These are phyloP conservation scores for Nymphaea thermarum DNA, from an alignment of 164 flowering plant genomes.

Conservation along the genomic window DNA sequence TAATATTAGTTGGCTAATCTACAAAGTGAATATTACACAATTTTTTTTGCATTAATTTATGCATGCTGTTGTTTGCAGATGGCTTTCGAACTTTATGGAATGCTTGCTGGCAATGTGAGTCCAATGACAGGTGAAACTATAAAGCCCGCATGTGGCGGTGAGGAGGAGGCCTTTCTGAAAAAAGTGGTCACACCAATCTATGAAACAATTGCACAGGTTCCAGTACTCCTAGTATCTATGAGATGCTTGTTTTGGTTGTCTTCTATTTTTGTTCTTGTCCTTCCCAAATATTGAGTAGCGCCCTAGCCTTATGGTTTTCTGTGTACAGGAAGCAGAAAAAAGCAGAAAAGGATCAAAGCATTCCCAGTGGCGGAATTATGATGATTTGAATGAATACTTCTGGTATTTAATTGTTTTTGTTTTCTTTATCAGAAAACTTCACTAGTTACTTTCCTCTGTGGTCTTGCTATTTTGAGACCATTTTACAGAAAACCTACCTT, in stretches of 20 bases:
- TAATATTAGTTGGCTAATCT: no score
- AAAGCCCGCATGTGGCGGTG: slow-evolving; percentile 97
- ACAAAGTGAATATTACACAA: background rate
- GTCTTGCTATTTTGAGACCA: background rate
- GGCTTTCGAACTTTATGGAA: slow-evolving; percentile 98
- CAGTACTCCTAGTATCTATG: background rate
- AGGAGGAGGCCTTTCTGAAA: slow-evolving; percentile 77
- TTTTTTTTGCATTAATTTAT: background rate
- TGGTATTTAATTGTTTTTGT: slow-evolving; percentile 34
- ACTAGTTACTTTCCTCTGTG: no score
- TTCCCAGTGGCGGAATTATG: slow-evolving; percentile 98
- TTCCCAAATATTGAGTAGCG: background rate
- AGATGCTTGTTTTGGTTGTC: background rate
- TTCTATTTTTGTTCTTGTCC: slow-evolving; percentile 1
- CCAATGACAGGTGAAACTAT: slow-evolving; percentile 96
- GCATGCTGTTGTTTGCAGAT: slow-evolving; percentile 27
- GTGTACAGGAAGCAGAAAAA: slow-evolving; percentile 69
- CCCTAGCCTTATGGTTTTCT: background rate
- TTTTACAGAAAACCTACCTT: background rate
- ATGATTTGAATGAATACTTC: slow-evolving; percentile 92
- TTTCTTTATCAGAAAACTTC: background rate
- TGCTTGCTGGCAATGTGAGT: slow-evolving; percentile 99
- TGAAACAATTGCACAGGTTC: slow-evolving; percentile 65
- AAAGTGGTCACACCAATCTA: slow-evolving; percentile 97
- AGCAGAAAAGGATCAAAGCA: slow-evolving; percentile 82